Conservation (phyloP, 139 green algal genomes). For the Auxenochlorella pyrenoidosa region DNA sequence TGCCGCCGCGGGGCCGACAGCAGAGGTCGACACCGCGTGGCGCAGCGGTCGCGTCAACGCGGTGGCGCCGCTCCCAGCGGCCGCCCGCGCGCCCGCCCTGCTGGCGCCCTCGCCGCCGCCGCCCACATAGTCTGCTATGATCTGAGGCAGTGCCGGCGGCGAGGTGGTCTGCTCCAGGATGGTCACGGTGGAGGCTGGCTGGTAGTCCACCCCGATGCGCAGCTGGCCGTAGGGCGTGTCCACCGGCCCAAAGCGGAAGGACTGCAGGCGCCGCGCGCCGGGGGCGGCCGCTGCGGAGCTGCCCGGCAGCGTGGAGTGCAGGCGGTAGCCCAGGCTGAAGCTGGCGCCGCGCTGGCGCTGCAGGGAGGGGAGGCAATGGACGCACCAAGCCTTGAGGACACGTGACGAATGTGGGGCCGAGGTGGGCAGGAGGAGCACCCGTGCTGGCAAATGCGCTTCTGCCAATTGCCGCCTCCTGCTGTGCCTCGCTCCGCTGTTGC, state of each 20-base stretch:
- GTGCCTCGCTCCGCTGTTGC: background rate
- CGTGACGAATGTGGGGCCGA: no score
- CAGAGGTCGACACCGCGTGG: slow-evolving; percentile 26
- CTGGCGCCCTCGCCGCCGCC: background rate
- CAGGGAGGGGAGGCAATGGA: background rate
- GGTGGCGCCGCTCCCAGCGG: no score
- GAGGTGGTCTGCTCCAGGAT: slow-evolving; percentile 57
- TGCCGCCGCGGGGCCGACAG: background rate
- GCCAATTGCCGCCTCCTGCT: no score
- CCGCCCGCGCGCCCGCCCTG: background rate
- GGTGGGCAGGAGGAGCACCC: background rate
- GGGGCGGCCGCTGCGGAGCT: slow-evolving; percentile 1
- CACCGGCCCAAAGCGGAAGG: slow-evolving; percentile 68
- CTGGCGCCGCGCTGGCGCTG: slow-evolving; percentile 35
- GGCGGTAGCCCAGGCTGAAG: slow-evolving; percentile 47
- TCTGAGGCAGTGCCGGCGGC: slow-evolving; percentile 44
- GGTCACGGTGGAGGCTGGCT: slow-evolving; percentile 53
- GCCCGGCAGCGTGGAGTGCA: slow-evolving; percentile 42
- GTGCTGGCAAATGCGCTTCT: background rate
- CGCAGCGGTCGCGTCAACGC: background rate
- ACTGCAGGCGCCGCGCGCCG: slow-evolving; percentile 29
- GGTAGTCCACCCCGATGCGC: slow-evolving; percentile 61
- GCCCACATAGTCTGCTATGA: slow-evolving; percentile 59
- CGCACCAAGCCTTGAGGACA: background rate
- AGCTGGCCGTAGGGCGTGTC: slow-evolving; percentile 68